Conservation (phyloP, 345 rosid species). For the Acer negundo region DNA sequence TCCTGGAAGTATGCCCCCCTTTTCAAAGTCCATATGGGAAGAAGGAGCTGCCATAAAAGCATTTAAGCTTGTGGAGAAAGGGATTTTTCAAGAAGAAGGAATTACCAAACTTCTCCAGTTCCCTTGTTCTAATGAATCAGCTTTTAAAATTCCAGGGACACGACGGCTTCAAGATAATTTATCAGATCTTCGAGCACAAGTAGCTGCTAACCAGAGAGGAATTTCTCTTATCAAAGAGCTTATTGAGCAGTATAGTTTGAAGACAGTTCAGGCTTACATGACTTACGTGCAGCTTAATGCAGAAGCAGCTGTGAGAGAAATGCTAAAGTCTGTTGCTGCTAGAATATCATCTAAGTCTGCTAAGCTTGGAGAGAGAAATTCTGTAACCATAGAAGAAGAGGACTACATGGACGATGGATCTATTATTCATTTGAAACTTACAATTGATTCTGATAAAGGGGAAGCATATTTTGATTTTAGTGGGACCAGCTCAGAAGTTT, state of each 20-base stretch:
- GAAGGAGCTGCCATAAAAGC: constrained; percentile 98
- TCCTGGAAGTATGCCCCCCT: constrained; percentile 99
- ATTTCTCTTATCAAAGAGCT: constrained; percentile 84
- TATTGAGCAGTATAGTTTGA: constrained; percentile 81
- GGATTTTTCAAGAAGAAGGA: constrained; percentile 90
- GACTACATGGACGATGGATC: constrained; percentile 98
- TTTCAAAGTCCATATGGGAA: constrained; percentile 93
- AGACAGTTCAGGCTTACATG: constrained; percentile 95
- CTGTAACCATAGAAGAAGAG: constrained; percentile 69
- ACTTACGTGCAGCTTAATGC: constrained; percentile 84
- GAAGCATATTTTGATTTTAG: constrained; percentile 86
- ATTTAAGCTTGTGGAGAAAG: constrained; percentile 87
- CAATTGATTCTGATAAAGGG: constrained; percentile 67
- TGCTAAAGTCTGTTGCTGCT: constrained; percentile 84
- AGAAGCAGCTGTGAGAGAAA: constrained; percentile 92
- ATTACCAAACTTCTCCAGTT: constrained; percentile 67
- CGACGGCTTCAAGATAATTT: constrained; percentile 86
- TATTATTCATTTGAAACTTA: constrained; percentile 66
- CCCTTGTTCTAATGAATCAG: constrained; percentile 56
- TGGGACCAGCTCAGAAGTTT: constrained; percentile 93
- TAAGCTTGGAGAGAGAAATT: constrained; percentile 27
- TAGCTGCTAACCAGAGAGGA: constrained; percentile 97
- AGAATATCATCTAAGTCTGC: constrained; percentile 47
- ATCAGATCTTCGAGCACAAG: constrained; percentile 95
- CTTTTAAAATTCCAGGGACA: constrained; percentile 71